These are phyloP conservation scores for Phytopythium helicoides DNA, from an alignment of 352 stramenopile genomes.

Conservation along the genomic window DNA sequence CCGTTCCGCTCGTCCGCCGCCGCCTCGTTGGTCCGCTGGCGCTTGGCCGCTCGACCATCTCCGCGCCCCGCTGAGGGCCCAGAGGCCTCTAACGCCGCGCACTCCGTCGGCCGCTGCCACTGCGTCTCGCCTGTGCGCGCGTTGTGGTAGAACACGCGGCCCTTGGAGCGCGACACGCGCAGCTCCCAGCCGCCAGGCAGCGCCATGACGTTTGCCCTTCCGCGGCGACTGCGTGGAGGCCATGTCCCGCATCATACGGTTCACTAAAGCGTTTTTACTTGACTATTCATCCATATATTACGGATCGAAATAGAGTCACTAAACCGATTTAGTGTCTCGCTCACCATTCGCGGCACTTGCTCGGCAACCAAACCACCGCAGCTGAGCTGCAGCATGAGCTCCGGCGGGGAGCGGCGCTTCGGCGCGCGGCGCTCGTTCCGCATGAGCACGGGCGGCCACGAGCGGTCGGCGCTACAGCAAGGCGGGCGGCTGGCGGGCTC, in stretches of 20 bases:
- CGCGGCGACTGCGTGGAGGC: conserved; percentile 3
- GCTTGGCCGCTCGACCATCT: conserved; percentile 20
- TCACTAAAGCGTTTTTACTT: too few relatives aligned
- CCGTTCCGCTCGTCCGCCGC: too few relatives aligned
- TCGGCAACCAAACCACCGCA: too few relatives aligned
- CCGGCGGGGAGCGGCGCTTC: background rate
- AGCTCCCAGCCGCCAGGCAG: conserved; percentile 58
- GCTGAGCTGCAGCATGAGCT: too few relatives aligned
- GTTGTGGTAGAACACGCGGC: conserved; percentile 73
- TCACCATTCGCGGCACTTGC: too few relatives aligned
- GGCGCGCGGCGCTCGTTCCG: background rate
- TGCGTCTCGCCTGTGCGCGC: conserved; percentile 42
- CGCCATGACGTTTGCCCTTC: background rate
- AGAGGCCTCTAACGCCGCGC: too few relatives aligned
- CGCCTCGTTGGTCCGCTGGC: background rate
- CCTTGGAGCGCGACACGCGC: conserved; percentile 67
- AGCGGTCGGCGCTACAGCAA: background rate
- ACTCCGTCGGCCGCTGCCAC: conserved; percentile 26
- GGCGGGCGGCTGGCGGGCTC: conserved; percentile 1
- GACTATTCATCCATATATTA: too few relatives aligned
- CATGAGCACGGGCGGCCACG: background rate
- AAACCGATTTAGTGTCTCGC: too few relatives aligned
- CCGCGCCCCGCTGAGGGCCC: too few relatives aligned
- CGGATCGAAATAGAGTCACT: too few relatives aligned
- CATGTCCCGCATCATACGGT: too few relatives aligned